Evolutionary conservation across 106 monocot genomes (phyloP).

Genomic region (Dioscorea alata): DNA sequence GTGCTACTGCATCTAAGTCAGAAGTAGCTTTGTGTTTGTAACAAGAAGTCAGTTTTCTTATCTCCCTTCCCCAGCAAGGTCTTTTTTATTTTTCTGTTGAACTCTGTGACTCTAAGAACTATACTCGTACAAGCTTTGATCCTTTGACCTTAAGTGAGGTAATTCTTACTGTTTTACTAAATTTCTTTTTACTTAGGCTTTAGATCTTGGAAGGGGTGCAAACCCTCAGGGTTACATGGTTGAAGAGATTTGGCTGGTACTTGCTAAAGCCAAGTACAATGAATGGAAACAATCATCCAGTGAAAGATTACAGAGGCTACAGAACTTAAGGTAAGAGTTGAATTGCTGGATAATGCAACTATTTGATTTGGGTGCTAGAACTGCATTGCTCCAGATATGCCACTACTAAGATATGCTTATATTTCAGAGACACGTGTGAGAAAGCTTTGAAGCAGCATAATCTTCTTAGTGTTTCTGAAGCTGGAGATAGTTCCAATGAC

Average conservation of each 20-base stretch:
- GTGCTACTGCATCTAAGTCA: too few species aligned
- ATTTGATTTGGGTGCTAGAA: too few species aligned
- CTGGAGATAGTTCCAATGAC: constrained; percentile 16
- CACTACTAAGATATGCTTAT: not conserved
- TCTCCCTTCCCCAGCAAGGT: too few species aligned
- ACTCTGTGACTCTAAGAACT: too few species aligned
- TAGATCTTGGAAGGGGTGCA: constrained; percentile 59
- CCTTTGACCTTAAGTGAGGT: too few species aligned
- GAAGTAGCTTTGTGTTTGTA: too few species aligned
- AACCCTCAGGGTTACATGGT: constrained; percentile 47
- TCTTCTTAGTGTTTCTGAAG: constrained; percentile 23
- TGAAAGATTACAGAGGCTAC: constrained; percentile 22
- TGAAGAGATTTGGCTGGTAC: constrained; percentile 66
- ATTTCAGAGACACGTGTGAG: constrained; percentile 61
- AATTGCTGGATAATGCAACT: too few species aligned
- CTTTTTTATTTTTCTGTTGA: too few species aligned
- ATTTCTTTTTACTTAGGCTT: constrained; percentile 33
- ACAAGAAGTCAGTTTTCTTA: too few species aligned
- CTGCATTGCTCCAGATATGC: too few species aligned
- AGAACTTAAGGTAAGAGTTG: constrained; percentile 40
- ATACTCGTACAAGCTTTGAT: too few species aligned
- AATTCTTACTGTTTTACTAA: too few species aligned
- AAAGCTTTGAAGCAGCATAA: constrained; percentile 41
- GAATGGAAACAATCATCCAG: constrained; percentile 66
- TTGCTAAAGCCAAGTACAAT: constrained; percentile 63